Evolutionary conservation across 192 early-diverging fungal species (phyloP).

Genomic region (Coemansia interrupta): DNA sequence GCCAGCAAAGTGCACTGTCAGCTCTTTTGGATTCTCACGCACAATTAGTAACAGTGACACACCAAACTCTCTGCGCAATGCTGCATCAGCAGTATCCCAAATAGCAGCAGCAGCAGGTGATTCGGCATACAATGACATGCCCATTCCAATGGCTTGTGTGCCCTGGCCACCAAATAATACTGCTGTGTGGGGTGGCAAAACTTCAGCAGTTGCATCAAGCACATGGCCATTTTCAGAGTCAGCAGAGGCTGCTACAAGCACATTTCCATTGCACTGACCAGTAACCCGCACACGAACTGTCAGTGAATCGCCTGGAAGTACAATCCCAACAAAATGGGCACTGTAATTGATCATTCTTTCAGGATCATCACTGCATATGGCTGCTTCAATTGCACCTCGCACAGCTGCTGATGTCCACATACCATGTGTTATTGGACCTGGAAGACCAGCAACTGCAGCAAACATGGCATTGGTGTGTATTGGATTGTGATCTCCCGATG

Average conservation of each 20-base stretch:
- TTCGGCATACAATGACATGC: slow-evolving; percentile 84
- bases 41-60: slow-evolving; percentile 91
- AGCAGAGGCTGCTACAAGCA: slow-evolving; percentile 80
- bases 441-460: slow-evolving; percentile 77
- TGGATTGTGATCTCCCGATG: slow-evolving; percentile 88
- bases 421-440: slow-evolving; percentile 91
- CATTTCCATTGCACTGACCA: slow-evolving; percentile 84
- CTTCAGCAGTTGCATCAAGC: slow-evolving; percentile 81
- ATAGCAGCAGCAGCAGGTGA: slow-evolving; percentile 78
- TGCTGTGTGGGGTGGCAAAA: slow-evolving; percentile 78
- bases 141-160: slow-evolving; percentile 90
- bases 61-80: slow-evolving; percentile 80
- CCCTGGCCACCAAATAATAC: slow-evolving; percentile 94
- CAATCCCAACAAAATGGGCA: slow-evolving; percentile 84
- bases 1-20: slow-evolving; percentile 88
- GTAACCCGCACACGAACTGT: slow-evolving; percentile 78
- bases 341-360: slow-evolving; percentile 72
- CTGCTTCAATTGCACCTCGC: slow-evolving; percentile 81
- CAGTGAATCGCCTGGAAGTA: slow-evolving; percentile 77
- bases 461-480: slow-evolving; percentile 93
- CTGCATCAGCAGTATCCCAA: slow-evolving; percentile 89
- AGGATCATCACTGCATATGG: slow-evolving; percentile 78
- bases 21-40: slow-evolving; percentile 72
- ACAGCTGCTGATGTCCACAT: slow-evolving; percentile 95
- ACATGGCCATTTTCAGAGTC: slow-evolving; percentile 63